Evolutionary conservation across 345 rosid species (phyloP).

Genomic region (Passiflora organensis): DNA sequence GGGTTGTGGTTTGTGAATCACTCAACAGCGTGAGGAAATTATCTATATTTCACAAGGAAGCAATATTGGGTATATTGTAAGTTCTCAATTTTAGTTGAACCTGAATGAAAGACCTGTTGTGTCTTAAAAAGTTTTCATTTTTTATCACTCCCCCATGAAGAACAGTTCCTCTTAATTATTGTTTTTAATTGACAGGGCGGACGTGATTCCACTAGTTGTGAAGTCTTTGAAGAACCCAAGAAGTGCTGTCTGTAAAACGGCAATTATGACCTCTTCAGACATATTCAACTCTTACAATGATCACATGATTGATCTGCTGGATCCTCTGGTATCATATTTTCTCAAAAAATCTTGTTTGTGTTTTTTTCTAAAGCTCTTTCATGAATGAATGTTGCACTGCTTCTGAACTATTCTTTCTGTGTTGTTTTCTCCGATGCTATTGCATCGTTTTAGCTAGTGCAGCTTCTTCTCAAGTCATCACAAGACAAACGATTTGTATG

Average conservation of each 20-base stretch:
- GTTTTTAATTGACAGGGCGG: constrained; percentile 43
- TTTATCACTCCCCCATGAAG: too few relatives aligned
- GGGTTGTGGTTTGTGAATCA: constrained; percentile 76
- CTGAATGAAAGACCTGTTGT: constrained; percentile 1
- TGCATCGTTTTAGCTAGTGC: constrained; percentile 58
- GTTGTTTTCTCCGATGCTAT: constrained; percentile 8
- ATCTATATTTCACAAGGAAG: constrained; percentile 72
- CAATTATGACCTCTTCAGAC: constrained; percentile 86
- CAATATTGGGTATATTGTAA: constrained; percentile 59
- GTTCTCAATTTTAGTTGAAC: constrained; percentile 21
- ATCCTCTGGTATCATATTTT: constrained; percentile 54
- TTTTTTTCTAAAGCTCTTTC: constrained; percentile 1
- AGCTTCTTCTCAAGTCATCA: constrained; percentile 90
- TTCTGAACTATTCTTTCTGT: background rate
- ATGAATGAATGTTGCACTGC: background rate
- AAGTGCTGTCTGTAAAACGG: constrained; percentile 95
- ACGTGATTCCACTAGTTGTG: constrained; percentile 67
- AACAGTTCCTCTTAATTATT: background rate
- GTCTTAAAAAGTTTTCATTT: background rate
- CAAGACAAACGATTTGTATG: constrained; percentile 96
- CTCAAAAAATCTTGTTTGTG: background rate
- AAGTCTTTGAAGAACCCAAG: constrained; percentile 94
- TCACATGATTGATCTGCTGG: constrained; percentile 61
- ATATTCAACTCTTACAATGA: constrained; percentile 68
- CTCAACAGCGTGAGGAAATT: constrained; percentile 75